Evolutionary conservation across 2,329 filamentous ascomycete species (phyloP).

Genomic region (Fusarium abutilonis): DNA sequence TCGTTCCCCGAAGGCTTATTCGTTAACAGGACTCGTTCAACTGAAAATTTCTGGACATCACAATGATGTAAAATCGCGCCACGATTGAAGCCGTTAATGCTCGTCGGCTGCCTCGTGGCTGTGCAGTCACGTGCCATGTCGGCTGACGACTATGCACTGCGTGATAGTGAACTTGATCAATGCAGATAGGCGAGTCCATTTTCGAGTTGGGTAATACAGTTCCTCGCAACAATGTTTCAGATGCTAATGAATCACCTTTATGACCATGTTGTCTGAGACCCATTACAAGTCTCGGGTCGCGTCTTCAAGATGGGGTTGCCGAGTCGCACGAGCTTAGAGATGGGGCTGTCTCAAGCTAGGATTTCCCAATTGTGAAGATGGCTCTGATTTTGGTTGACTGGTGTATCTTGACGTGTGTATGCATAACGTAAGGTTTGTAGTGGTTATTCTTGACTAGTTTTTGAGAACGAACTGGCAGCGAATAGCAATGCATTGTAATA

Average conservation of each 20-base stretch:
- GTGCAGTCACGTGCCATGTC: conserved; percentile 24
- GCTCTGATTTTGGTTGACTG: neutral
- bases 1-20: conserved; percentile 16
- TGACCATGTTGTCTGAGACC: conserved; percentile 1
- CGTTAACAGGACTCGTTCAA: conserved; percentile 5
- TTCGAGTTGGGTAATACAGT: neutral
- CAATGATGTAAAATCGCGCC: conserved; percentile 42
- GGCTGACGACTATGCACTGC: neutral
- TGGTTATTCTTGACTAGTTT: neutral
- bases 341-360: conserved; percentile 27
- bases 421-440: neutral
- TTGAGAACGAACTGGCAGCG: neutral
- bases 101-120: conserved; percentile 7
- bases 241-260: neutral
- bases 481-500: neutral
- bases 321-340: conserved; percentile 18
- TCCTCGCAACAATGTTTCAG: conserved; percentile 13
- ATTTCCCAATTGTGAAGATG: conserved; percentile 4
- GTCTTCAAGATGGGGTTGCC: conserved; percentile 8
- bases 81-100: conserved; percentile 10
- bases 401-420: neutral
- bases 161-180: neutral
- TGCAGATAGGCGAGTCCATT: neutral
- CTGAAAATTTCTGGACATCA: conserved; percentile 30
- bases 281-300: conserved; percentile 17